Evolutionary conservation across 176 grass and related monocot species (phyloP), one percentile per base, ranked within the genome.

Genomic region (Alloteropsis semialata): DNA sequence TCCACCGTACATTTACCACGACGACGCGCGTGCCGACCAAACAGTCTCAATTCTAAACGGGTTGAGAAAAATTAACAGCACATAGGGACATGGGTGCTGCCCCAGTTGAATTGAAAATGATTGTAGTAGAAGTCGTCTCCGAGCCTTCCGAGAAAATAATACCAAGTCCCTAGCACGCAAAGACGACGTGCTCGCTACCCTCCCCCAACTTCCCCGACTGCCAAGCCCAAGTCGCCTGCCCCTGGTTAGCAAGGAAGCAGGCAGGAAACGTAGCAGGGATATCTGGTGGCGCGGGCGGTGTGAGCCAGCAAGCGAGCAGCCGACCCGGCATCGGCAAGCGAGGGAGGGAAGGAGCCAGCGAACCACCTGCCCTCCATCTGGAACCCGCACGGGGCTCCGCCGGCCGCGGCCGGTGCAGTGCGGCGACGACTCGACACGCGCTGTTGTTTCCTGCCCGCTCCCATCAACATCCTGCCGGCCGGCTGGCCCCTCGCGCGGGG

Each of bases 281-380:
- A 7, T 43, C 80, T 75, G 76, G 69, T 50, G 74, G 82, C 37
- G 81, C 81, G 81, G 32, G 33, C 76, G 19, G 54, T 39, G 87
- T 80, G 87, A 39, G 12, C 48, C 67, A 58, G 49, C 81, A 28
- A 11, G 69, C 67, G 19, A 28, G n/a, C 67, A 27, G 15, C 24
- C n/a, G 61, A 50, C 45, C n/a, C 42, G 28, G 45, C 77, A 30
- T 45, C 76, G 59, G 28, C 76, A n/a, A n/a, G n/a, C n/a, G n/a
- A n/a, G n/a, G n/a, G n/a, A 65, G 66, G 17, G 16, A 65, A 18
- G 18, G 29, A 30, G 46, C 18, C 50, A 39, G 74, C 37, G 73
- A n/a, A 27, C 45, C 62, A 25, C 45, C 77, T 34, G 49, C 4
- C 28, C 45, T 51, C 46, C 70, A 53, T 1, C 46, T 51, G 46